A percentile compares a stretch with the other conserved stretches of the same genome.
These are phyloP conservation scores for Exophiala sideris DNA, from an alignment of 2,329 filamentous ascomycete species.

Conservation along the genomic window DNA sequence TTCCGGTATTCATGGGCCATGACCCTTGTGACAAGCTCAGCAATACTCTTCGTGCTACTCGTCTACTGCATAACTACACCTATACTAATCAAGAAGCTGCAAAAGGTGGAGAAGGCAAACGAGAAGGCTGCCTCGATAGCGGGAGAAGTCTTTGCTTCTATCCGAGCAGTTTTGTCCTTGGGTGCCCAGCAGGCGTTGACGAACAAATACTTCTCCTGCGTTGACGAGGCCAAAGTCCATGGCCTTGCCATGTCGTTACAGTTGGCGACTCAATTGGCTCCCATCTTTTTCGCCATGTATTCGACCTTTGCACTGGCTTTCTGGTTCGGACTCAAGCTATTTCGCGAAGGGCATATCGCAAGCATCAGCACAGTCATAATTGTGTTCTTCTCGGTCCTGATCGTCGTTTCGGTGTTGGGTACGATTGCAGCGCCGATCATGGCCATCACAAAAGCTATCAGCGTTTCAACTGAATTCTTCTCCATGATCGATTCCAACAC, in stretches of 20 bases:
- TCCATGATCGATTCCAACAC: slow-evolving; percentile 71
- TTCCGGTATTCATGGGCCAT: slow-evolving; percentile 53
- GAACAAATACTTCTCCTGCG: slow-evolving; percentile 36
- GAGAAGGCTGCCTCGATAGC: slow-evolving; percentile 45
- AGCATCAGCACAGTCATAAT: slow-evolving; percentile 38
- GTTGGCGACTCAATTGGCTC: slow-evolving; percentile 34
- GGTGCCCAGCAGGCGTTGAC: slow-evolving; percentile 40
- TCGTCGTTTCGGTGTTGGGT: slow-evolving; percentile 42
- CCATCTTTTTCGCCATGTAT: slow-evolving; percentile 38
- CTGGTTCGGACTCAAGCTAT: slow-evolving; percentile 39
- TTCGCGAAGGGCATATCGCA: slow-evolving; percentile 33
- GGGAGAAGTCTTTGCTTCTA: slow-evolving; percentile 41
- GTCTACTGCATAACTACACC: slow-evolving; percentile 32
- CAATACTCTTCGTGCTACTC: slow-evolving; percentile 42
- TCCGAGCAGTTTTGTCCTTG: slow-evolving; percentile 45
- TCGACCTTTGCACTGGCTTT: slow-evolving; percentile 37
- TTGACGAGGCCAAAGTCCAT: slow-evolving; percentile 36
- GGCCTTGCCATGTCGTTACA: slow-evolving; percentile 32
- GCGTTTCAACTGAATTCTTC: slow-evolving; percentile 77
- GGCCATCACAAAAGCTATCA: slow-evolving; percentile 62
- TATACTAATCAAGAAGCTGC: slow-evolving; percentile 30
- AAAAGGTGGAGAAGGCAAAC: slow-evolving; percentile 31
- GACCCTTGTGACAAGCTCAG: slow-evolving; percentile 49
- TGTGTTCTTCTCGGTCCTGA: slow-evolving; percentile 40
- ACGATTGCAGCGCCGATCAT: slow-evolving; percentile 35